A percentile compares a stretch with the other conserved stretches of the same genome.
phyloP scores from a whole-genome alignment of 2,329 filamentous ascomycete species.

The Aureobasidium sp. region DNA sequence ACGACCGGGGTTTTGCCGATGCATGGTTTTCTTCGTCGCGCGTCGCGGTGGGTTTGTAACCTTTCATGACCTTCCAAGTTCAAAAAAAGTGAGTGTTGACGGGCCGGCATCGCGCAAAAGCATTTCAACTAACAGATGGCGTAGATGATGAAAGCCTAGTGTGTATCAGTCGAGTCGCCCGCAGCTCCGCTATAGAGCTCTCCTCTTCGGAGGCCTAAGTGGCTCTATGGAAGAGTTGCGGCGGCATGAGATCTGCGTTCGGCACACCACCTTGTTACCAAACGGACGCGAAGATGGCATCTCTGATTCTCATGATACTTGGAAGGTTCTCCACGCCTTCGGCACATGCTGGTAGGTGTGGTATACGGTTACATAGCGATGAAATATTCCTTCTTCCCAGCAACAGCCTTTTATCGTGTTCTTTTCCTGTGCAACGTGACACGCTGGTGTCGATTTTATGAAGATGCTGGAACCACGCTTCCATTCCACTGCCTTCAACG shows the following conservation, averaged over 20 bases:
- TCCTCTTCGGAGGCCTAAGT: conserved; percentile 85
- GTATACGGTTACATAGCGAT: background rate
- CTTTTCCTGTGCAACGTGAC: background rate
- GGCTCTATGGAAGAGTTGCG: conserved; percentile 61
- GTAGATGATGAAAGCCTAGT: conserved; percentile 99
- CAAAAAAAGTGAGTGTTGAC: conserved; percentile 76
- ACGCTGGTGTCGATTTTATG: conserved; percentile 16
- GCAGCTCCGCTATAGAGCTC: conserved; percentile 65
- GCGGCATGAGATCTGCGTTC: conserved; percentile 96
- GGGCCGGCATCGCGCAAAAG: conserved; percentile 3
- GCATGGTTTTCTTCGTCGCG: conserved; percentile 21
- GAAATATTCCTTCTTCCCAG: background rate
- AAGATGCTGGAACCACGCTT: conserved; percentile 19
- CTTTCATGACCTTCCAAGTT: conserved; percentile 94
- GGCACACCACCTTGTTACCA: conserved; percentile 98
- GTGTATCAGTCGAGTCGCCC: conserved; percentile 87
- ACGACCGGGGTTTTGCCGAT: background rate
- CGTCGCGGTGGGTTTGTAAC: conserved; percentile 40
- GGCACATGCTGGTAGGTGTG: background rate
- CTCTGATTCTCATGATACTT: conserved; percentile 64
- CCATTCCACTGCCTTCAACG: conserved; percentile 23
- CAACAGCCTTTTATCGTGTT: background rate
- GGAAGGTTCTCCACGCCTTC: conserved; percentile 38
- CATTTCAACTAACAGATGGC: conserved; percentile 27
- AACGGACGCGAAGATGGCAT: conserved; percentile 96